phyloP scores from a whole-genome alignment of 805 yeast species.

The Pichia rugopelliculosa region DNA sequence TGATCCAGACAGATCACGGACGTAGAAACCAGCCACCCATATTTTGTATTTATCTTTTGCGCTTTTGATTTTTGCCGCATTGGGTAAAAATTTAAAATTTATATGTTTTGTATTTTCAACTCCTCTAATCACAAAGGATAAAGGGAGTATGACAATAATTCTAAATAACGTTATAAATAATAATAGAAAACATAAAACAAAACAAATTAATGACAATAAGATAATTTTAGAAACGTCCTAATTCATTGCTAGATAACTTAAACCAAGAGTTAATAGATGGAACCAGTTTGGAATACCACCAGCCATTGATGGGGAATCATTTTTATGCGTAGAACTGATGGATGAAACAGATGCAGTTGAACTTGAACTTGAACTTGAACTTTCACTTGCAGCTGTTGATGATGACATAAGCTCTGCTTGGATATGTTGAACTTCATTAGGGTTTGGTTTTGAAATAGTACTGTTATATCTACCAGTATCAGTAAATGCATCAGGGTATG shows the following conservation, averaged over 20 bases:
- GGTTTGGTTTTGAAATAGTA: neutral
- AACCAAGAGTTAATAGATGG: neutral
- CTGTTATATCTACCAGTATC: constrained; percentile 27
- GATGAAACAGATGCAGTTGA: constrained; percentile 4
- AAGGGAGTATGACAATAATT: no score
- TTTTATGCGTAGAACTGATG: constrained; percentile 3
- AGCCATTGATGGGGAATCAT: constrained; percentile 1
- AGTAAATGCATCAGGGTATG: constrained; percentile 32
- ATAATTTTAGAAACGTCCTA: neutral
- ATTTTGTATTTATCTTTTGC: no score
- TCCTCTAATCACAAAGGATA: no score
- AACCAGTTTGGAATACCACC: neutral
- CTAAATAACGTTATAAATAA: neutral
- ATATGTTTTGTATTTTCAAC: no score
- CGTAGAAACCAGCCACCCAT: constrained; percentile 1
- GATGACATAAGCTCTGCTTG: no score
- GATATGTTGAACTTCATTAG: neutral
- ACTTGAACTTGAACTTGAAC: neutral
- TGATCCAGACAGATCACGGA: neutral
- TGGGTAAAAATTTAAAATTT: no score
- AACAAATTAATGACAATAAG: neutral
- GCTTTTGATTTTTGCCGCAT: neutral
- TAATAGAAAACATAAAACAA: neutral
- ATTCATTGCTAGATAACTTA: neutral
- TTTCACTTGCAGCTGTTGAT: neutral